phyloP scores from a whole-genome alignment of 2,329 filamentous ascomycete genomes.

The Pseudocercospora crystallina region DNA sequence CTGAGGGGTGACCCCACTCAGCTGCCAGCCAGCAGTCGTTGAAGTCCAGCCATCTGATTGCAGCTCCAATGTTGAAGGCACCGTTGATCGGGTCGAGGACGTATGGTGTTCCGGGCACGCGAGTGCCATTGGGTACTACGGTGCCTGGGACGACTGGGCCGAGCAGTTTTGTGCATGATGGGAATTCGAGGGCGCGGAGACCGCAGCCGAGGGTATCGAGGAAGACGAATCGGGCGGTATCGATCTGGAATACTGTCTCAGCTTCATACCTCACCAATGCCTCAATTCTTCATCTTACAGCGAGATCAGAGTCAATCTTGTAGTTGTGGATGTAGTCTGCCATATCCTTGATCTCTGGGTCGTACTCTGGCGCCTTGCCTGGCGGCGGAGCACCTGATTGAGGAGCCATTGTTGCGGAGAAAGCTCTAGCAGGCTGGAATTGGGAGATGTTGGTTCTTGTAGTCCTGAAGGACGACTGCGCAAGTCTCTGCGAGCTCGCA shows the following conservation, averaged over 20 bases:
- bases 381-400: slow-evolving; percentile 33
- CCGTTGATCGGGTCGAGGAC: slow-evolving; percentile 93
- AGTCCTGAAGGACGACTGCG: slow-evolving; percentile 20
- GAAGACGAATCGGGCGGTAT: slow-evolving; percentile 95
- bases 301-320: slow-evolving; percentile 84
- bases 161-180: slow-evolving; percentile 92
- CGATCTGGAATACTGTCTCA: slow-evolving; percentile 59
- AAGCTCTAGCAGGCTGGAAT: slow-evolving; percentile 26
- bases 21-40: slow-evolving; percentile 99
- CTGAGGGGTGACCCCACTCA: slow-evolving; percentile 97
- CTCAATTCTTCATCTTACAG: slow-evolving; percentile 60
- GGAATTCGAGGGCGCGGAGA: slow-evolving; percentile 91
- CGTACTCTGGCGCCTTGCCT: slow-evolving; percentile 55
- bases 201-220: slow-evolving; percentile 96
- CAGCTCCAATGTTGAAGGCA: slow-evolving; percentile 98
- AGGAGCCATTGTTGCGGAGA: slow-evolving; percentile 35
- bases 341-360: slow-evolving; percentile 93
- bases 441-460: slow-evolving; percentile 15
- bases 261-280: background rate
- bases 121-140: slow-evolving; percentile 84
- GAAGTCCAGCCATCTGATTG: slow-evolving; percentile 99
- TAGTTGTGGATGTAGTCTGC: slow-evolving; percentile 92
- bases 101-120: slow-evolving; percentile 87
- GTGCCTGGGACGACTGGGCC: slow-evolving; percentile 91
- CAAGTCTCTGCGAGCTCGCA: slow-evolving; percentile 25